These are phyloP conservation scores for Cymodocea nodosa DNA, from an alignment of 116 monocot species.

Conservation along the genomic window DNA sequence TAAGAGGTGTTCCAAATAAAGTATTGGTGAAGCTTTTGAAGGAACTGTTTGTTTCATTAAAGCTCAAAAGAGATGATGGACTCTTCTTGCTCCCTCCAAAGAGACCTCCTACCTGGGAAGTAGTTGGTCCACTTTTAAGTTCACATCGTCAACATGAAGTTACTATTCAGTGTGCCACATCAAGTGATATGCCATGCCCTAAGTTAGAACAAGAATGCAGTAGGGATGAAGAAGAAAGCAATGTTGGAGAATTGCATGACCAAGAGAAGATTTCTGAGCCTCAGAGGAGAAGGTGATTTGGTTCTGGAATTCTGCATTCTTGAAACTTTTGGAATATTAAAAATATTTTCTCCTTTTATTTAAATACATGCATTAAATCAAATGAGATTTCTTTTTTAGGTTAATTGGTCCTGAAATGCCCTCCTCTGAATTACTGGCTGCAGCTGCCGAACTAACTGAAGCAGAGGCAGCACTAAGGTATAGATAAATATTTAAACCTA, in stretches of 20 bases:
- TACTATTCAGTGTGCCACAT: neutral
- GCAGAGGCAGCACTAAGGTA: conserved; percentile 76
- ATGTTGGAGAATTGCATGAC: conserved; percentile 15
- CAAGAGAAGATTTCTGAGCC: conserved; percentile 19
- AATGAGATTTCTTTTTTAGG: conserved; percentile 22
- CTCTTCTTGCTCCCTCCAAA: conserved; percentile 42
- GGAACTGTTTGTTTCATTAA: conserved; percentile 57
- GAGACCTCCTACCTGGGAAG: conserved; percentile 29
- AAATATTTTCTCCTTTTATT: neutral
- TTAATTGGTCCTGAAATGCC: conserved; percentile 99
- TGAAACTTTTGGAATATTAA: neutral
- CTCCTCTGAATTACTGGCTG: conserved; percentile 81
- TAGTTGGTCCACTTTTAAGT: conserved; percentile 29
- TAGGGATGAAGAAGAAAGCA: conserved; percentile 10
- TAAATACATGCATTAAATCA: no score
- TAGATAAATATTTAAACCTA: neutral
- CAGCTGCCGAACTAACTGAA: conserved; percentile 76
- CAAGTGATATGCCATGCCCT: conserved; percentile 3
- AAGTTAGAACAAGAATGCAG: conserved; percentile 8
- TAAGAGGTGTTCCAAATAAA: conserved; percentile 60
- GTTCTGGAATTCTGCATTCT: neutral
- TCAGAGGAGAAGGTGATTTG: conserved; percentile 34
- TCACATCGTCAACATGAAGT: conserved; percentile 11
- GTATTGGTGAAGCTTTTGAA: conserved; percentile 49
- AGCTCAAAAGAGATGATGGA: conserved; percentile 33